Conservation (phyloP, 257 asterid genomes). For the Lycium ferocissimum region DNA sequence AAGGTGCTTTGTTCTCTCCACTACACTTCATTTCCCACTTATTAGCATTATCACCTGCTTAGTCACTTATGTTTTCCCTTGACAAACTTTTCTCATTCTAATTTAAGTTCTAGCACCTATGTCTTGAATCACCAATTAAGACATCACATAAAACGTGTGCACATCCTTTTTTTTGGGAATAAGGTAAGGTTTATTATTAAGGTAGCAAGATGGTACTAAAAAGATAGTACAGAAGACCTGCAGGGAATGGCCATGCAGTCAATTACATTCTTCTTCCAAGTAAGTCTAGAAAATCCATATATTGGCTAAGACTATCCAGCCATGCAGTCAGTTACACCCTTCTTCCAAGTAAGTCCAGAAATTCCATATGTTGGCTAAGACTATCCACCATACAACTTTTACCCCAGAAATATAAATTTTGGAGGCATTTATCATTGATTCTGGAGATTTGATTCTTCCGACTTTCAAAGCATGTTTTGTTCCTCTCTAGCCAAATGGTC, state of each 20-base stretch:
- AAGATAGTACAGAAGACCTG: not conserved
- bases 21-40: conserved; percentile 13
- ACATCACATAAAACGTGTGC: not conserved
- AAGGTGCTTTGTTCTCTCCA: not conserved
- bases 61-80: not conserved
- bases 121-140: not conserved
- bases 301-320: not conserved
- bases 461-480: not conserved
- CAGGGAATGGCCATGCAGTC: not conserved
- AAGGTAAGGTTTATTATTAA: not conserved
- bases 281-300: not conserved
- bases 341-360: not conserved
- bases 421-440: not conserved
- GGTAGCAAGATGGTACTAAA: not conserved
- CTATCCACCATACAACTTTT: not conserved
- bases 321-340: not conserved
- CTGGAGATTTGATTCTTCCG: not conserved
- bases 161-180: not conserved
- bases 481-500: conserved; percentile 3
- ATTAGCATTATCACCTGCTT: conserved; percentile 6
- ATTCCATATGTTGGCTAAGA: not conserved
- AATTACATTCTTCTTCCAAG: not conserved
- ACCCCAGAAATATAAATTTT: conserved; percentile 11
- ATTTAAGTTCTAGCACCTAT: not conserved
- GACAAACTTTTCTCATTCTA: not conserved